phyloP scores from a whole-genome alignment of 2,329 filamentous ascomycete species.

The Coleophoma cylindrospora region DNA sequence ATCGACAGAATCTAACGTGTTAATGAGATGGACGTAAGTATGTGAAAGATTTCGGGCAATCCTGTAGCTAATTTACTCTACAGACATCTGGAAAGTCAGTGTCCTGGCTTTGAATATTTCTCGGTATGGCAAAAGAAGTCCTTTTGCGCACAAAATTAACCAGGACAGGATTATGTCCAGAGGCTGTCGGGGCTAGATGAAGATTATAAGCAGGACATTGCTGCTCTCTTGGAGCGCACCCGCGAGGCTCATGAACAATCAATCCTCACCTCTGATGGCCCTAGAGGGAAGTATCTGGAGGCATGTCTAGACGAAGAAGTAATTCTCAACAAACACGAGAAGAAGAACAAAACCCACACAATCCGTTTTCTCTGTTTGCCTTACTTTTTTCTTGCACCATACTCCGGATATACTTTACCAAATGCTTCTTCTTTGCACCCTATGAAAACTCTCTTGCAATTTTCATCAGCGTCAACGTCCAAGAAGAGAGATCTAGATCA shows the following conservation, averaged over 20 bases:
- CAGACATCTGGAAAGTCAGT: neutral
- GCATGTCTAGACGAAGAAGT: neutral
- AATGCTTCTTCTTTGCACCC: constrained; percentile 31
- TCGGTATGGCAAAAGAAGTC: neutral
- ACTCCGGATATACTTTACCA: constrained; percentile 27
- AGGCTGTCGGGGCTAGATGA: neutral
- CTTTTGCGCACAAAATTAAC: neutral
- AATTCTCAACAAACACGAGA: neutral
- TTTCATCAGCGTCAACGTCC: constrained; percentile 33
- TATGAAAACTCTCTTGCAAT: constrained; percentile 37
- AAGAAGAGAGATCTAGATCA: constrained; percentile 40
- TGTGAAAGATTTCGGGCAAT: neutral
- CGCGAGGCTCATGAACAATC: neutral
- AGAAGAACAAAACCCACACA: neutral
- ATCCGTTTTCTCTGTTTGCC: constrained; percentile 26
- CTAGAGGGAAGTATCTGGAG: neutral
- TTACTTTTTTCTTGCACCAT: constrained; percentile 40
- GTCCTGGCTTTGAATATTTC: neutral
- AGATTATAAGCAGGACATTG: neutral
- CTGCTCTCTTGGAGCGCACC: neutral
- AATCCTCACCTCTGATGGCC: neutral
- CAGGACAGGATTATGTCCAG: neutral
- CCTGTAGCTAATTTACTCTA: no score
- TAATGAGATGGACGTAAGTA: neutral
- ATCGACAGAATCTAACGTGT: neutral